phyloP scores from a whole-genome alignment of 2,329 filamentous ascomycete species.

The Colletotrichum eremochloae region DNA sequence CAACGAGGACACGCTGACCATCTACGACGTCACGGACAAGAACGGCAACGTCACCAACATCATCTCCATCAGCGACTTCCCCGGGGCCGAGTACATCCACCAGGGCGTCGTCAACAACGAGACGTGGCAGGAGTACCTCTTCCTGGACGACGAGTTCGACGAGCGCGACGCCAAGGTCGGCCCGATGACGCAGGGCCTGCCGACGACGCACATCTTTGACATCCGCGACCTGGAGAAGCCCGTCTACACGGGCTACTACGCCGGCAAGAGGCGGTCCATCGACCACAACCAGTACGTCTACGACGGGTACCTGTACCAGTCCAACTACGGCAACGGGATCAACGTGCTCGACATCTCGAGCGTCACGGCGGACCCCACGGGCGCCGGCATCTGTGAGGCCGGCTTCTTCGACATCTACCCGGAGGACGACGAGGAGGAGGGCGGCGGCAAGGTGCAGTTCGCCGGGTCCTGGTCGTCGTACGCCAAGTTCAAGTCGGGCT shows the following conservation, averaged over 20 bases:
- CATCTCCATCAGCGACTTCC: constrained; percentile 66
- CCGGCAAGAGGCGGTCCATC: constrained; percentile 51
- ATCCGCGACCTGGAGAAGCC: constrained; percentile 57
- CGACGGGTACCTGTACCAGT: constrained; percentile 58
- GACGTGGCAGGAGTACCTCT: constrained; percentile 56
- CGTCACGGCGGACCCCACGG: constrained; percentile 51
- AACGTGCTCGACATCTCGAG: constrained; percentile 51
- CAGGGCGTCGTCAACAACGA: constrained; percentile 66
- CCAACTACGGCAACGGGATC: constrained; percentile 60
- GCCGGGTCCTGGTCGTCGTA: constrained; percentile 44
- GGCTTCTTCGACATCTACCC: constrained; percentile 62
- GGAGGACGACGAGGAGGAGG: constrained; percentile 46
- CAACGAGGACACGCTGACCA: constrained; percentile 65
- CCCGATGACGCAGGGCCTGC: constrained; percentile 55
- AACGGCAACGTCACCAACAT: constrained; percentile 54
- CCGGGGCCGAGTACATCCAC: constrained; percentile 65
- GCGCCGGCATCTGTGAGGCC: constrained; percentile 56
- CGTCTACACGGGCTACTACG: constrained; percentile 56
- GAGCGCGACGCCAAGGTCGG: constrained; percentile 57
- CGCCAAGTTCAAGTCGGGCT: constrained; percentile 45
- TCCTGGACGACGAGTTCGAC: constrained; percentile 65
- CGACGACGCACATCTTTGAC: constrained; percentile 63
- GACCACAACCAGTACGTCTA: constrained; percentile 58
- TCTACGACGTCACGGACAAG: constrained; percentile 67
- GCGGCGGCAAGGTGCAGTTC: constrained; percentile 44